Conservation (phyloP, 345 rosid species). For the Cochlearia excelsa region DNA sequence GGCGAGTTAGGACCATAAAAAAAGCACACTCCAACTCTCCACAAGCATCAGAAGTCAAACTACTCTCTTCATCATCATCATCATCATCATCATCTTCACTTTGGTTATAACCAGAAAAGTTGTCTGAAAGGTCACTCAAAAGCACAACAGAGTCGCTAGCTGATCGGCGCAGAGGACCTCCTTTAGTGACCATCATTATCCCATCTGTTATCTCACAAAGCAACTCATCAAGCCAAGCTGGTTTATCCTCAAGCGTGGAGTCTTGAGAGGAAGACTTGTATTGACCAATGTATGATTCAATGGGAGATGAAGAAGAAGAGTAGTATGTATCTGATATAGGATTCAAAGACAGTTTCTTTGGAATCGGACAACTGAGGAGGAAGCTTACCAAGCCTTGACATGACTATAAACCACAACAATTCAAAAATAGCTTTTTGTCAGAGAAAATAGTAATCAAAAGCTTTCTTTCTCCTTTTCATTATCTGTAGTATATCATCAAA, state of each 20-base stretch:
- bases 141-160: slow-evolving; percentile 66
- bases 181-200: slow-evolving; percentile 28
- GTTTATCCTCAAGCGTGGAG: slow-evolving; percentile 53
- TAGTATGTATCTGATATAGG: slow-evolving; percentile 33
- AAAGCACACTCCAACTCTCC: slow-evolving; percentile 55
- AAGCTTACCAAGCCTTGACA: slow-evolving; percentile 70
- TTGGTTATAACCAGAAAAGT: slow-evolving; percentile 41
- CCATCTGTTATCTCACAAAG: slow-evolving; percentile 39
- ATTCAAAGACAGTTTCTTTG: slow-evolving; percentile 42
- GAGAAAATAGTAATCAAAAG: background rate
- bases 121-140: slow-evolving; percentile 45
- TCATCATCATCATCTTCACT: slow-evolving; percentile 34
- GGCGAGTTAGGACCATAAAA: slow-evolving; percentile 84
- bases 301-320: slow-evolving; percentile 32
- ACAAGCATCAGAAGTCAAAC: slow-evolving; percentile 38
- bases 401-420: slow-evolving; percentile 24
- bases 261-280: slow-evolving; percentile 49
- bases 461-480: background rate
- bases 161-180: slow-evolving; percentile 57
- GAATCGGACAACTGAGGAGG: slow-evolving; percentile 71
- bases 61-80: background rate
- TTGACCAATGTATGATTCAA: slow-evolving; percentile 34
- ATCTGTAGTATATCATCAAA: no score
- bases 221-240: slow-evolving; percentile 66
- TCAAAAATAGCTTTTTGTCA: no score